Evolutionary conservation across 176 grass and related monocot species (phyloP), one percentile per base, ranked within the genome.

Genomic region (Oryza meyeriana): DNA sequence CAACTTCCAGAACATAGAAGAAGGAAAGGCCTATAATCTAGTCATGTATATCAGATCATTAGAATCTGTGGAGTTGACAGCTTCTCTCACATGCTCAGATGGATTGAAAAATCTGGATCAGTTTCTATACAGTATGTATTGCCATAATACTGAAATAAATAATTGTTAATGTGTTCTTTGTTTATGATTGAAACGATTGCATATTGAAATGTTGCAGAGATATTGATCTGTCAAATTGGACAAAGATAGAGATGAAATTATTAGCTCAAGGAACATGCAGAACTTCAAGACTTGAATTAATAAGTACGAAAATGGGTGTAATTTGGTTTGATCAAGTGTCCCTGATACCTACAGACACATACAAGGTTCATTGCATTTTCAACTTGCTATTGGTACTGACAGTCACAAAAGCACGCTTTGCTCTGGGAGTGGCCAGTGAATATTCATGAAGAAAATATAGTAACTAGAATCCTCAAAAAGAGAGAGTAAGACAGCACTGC

Each of bases 1-100:
- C 10, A 52, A 71, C 31, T 74, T 88, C 33, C 82, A 98, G 92
- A 98, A 95, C 73, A 89, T 98, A 81, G 92, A 98, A 87, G 78
- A 93, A 73, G 87, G 88, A 69, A 93, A 93, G 73, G 65, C 79
- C 18, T 98, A 98, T 71, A 91, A 91, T 38, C 87, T 98, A 52
- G 88, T 84, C 58, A 76, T 98, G 83, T n/a, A n/a, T n/a, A n/a
- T n/a, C n/a, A n/a, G n/a, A n/a, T n/a, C n/a, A n/a, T n/a, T n/a
- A n/a, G n/a, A 86, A 17, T 59, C 79, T 17, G 45, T 84, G 26
- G 34, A 84, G 14, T 79, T 98, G 78, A 79, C 78, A 79, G 88
- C 83, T 84, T 87, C 92, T 61, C 65, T 88, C 13, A 81, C 85
- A 61, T 68, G 77, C 40, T 67, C 47, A 26, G 61, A 65, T 58